Conservation (phyloP, 495 filamentous ascomycete genomes). For the Penicillium cosmopolitanum region DNA sequence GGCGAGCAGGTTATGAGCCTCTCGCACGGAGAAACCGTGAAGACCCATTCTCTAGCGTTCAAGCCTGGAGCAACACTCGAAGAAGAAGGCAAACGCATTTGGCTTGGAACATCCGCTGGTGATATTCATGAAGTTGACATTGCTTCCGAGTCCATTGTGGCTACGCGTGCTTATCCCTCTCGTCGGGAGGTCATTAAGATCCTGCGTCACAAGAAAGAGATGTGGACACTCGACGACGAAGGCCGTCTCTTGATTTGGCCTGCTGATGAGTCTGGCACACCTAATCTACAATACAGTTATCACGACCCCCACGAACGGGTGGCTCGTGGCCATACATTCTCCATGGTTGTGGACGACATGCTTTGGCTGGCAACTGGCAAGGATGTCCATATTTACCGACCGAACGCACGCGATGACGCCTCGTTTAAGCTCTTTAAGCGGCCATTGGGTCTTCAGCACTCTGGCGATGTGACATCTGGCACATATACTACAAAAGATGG, state of each 20-base stretch:
- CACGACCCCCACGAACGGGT: conserved; percentile 70
- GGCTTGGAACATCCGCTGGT: conserved; percentile 86
- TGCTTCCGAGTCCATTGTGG: conserved; percentile 63
- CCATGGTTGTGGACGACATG: conserved; percentile 75
- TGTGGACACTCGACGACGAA: conserved; percentile 94
- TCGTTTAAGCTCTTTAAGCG: conserved; percentile 73
- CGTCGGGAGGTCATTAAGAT: conserved; percentile 87
- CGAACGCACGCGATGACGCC: conserved; percentile 63
- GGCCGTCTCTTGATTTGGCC: conserved; percentile 88
- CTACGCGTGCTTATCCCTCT: conserved; percentile 71
- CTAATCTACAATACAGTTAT: conserved; percentile 66
- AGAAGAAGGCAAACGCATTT: conserved; percentile 82
- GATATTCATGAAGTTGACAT: conserved; percentile 91
- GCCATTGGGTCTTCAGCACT: conserved; percentile 66
- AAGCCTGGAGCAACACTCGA: conserved; percentile 74
- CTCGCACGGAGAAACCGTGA: conserved; percentile 75
- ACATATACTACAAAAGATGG: conserved; percentile 73
- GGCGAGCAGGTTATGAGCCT: conserved; percentile 82
- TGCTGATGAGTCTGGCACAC: conserved; percentile 73
- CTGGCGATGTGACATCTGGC: conserved; percentile 89
- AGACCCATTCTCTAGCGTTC: conserved; percentile 79
- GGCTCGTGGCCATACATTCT: conserved; percentile 82
- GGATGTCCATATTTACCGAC: conserved; percentile 82
- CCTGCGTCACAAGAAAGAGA: conserved; percentile 78
- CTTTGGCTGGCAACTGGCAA: conserved; percentile 91